These are phyloP conservation scores for Candida maltosa DNA, from an alignment of 805 yeast species.

Conservation along the genomic window DNA sequence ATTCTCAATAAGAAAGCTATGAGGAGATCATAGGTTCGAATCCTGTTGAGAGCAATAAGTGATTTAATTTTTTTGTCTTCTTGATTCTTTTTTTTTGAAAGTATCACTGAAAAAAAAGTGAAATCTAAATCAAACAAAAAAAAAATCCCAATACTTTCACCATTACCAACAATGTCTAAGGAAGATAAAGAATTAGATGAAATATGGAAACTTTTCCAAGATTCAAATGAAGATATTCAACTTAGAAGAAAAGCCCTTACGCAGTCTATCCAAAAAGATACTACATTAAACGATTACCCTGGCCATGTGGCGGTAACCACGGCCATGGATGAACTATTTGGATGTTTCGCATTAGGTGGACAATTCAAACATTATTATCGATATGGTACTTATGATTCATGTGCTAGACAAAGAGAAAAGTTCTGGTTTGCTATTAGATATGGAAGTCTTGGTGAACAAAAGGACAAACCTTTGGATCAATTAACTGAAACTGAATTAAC, in stretches of 20 bases:
- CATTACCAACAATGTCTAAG: conserved; percentile 8
- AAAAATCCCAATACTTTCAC: background rate
- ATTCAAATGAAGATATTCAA: conserved; percentile 24
- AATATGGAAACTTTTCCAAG: conserved; percentile 29
- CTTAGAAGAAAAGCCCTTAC: conserved; percentile 21
- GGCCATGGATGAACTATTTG: conserved; percentile 81
- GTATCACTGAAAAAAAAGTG: background rate
- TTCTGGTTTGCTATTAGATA: conserved; percentile 76
- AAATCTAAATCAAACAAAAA: too few species aligned
- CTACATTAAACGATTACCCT: conserved; percentile 22
- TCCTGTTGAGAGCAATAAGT: conserved; percentile 31
- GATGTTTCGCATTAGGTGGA: conserved; percentile 89
- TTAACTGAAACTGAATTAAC: conserved; percentile 43
- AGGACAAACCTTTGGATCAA: conserved; percentile 14
- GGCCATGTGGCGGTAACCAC: conserved; percentile 48
- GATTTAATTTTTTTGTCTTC: too few species aligned
- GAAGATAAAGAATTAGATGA: conserved; percentile 25
- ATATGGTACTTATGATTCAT: conserved; percentile 72
- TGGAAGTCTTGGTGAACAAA: conserved; percentile 26
- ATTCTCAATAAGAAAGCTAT: too few species aligned
- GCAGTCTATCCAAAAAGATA: conserved; percentile 16
- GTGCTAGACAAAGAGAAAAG: conserved; percentile 68
- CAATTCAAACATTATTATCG: conserved; percentile 82
- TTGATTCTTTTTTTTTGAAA: background rate
- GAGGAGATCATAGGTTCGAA: conserved; percentile 40